Base-by-base conservation (phyloP, 2,329 filamentous ascomycete genomes). In the Anisogramma anomala region DNA sequence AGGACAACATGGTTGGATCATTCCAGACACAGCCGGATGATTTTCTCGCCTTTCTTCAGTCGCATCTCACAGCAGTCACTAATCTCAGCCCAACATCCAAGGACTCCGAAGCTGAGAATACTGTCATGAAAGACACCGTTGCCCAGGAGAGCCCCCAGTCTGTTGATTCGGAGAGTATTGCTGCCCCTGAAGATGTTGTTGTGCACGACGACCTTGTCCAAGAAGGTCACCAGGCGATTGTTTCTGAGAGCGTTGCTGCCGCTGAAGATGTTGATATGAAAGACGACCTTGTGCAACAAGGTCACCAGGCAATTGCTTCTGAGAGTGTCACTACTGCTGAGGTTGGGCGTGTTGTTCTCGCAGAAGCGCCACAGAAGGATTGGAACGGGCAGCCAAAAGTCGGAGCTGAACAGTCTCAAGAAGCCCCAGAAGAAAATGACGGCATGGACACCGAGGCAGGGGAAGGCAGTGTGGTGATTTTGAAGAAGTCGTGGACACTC, bases 1-100 rank as follows among this genome's bases (percentile, higher is more conserved):
- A n/a, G 3, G 19, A 36, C 7, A n/a, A 39, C 22, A 13, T 5
- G 23, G 23, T 6, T 19, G 30, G 6, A 17, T 15, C 37, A 15
- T 35, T 17, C 19, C 42, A 40, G 19, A 25, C 27, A 17, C 25
- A 36, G 20, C 30, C 41, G 8, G 15, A 36, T 6, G 26, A 40
- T 14, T 3, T 27, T 25, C 19, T 28, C 10, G 36, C 20, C 11
- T 40, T n/a, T 13, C 36, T 44, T 11, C 25, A 41, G 10, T 38
- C 30, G 2, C 31, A 34, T 10, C 20, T 35, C n/a, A 22, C 31
- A 25, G 31, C 26, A 19, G 20, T 20, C 13, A 13, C 14, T 17
- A 34, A 27, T 15, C 3, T 35, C 17, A 17, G 25, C n/a, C 28
- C 20, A 26, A 3, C 30, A 13, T 32, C 45, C n/a, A 30, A 26